Base-by-base conservation (phyloP, 2,329 filamentous ascomycete genomes). In the Colletotrichum truncatum region DNA sequence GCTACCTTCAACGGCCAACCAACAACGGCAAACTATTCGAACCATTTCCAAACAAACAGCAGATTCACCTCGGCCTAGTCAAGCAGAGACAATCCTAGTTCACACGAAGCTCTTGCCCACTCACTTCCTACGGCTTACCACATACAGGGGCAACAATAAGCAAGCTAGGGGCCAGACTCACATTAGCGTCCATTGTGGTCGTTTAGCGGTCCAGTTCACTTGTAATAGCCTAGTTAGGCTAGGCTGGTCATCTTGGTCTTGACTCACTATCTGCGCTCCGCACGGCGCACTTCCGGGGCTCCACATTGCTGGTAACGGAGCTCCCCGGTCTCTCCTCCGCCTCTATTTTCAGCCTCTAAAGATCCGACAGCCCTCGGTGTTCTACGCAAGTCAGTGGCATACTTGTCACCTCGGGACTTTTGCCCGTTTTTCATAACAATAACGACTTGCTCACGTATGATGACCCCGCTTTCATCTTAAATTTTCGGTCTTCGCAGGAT, bases 51-150 rank as follows among this genome's bases (percentile, higher is more conserved):
- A 32, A 38, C 18, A 12, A n/a, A 48, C n/a, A 38, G 18, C 6
- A 25, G 51, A 54, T 7, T 46, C 57, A 45, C 16, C 23, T 26
- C 38, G 21, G 28, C 28, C 23, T 25, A 16, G 39, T 55, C 16
- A 14, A 12, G n/a, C n/a, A 55, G 2, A 18, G 4, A 28, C 23
- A 21, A 6, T 23, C n/a, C n/a, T n/a, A n/a, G n/a, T 38, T 26
- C 41, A 43, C 56, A 28, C 9, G 14, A 38, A 21, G 46, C 26
- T 18, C 11, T 28, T 26, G 39, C 11, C 25, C 34, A n/a, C 11
- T 18, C 34, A n/a, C n/a, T 56, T 32, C 26, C 36, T 63, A 43
- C 52, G 32, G 52, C 59, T 63, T 43, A 34, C 52, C n/a, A 6
- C 52, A 28, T 32, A n/a, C 43, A 49, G 25, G 41, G 59, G 16